Evolutionary conservation across 2,329 filamentous ascomycete species (phyloP).

Genomic region (Sporothrix brasiliensis): DNA sequence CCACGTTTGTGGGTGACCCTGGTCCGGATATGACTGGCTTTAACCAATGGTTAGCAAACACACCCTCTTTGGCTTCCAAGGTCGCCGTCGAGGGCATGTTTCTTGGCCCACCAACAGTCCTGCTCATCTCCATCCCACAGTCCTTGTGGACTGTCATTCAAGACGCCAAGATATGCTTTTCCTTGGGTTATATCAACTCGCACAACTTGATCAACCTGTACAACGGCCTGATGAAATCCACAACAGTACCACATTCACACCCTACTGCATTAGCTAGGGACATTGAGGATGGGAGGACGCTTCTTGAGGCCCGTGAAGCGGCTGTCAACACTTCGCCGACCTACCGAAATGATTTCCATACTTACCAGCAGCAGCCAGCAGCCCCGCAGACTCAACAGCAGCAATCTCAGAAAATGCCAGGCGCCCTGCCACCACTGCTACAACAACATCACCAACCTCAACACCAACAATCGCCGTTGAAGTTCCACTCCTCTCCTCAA

Average conservation of each 20-base stretch:
- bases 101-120: constrained; percentile 65
- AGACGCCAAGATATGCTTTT: constrained; percentile 68
- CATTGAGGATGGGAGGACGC: constrained; percentile 60
- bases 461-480: constrained; percentile 20
- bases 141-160: constrained; percentile 66
- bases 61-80: constrained; percentile 58
- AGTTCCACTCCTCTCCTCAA: constrained; percentile 18
- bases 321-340: constrained; percentile 40
- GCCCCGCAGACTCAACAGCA: constrained; percentile 22
- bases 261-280: constrained; percentile 52
- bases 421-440: constrained; percentile 6
- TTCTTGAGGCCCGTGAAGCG: constrained; percentile 57
- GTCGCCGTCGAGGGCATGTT: constrained; percentile 70
- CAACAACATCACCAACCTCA: constrained; percentile 23
- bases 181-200: constrained; percentile 66
- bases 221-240: constrained; percentile 57
- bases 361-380: constrained; percentile 20
- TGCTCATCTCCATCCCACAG: constrained; percentile 67
- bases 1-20: constrained; percentile 67
- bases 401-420: constrained; percentile 30
- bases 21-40: constrained; percentile 68
- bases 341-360: constrained; percentile 22
- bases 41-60: constrained; percentile 66
- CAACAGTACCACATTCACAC: constrained; percentile 38
- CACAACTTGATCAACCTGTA: constrained; percentile 69